Evolutionary conservation across 495 filamentous ascomycete genomes (phyloP), one percentile per base, ranked within the genome.

Genomic region (Daldinia bambusicola): DNA sequence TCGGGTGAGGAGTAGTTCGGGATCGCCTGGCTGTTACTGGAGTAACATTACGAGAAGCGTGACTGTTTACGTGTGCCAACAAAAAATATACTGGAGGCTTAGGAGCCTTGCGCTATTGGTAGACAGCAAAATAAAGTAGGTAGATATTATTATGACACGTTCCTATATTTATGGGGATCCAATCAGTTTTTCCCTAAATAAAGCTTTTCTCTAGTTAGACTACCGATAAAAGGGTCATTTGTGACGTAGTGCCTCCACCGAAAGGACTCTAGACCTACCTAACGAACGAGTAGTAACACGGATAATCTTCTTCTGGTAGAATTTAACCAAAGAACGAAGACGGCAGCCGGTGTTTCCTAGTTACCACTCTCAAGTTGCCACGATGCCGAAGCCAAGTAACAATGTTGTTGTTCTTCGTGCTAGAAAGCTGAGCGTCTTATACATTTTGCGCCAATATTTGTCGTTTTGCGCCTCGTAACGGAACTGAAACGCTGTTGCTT

Each of bases 261-360:
- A 20, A 48, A 48, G 22, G 43, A 48, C 43, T 48, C 43, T 53
- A 53, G 30, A 53, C 50, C 12, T 53, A 45, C 50, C 50, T 52
- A 12, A 7, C 14, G 12, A 22, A 31, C 50, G 22, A 52, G 50
- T 52, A 53, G 12, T 32, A 32, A 53, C 50, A 32, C 22, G 50
- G 30, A 26, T 53, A 53, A 32, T 32, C 26, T 53, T 32, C 26
- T 53, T 32, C 22, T 53, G 22, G 50, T 30, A 53, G 50, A 0
- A 32, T 10, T 31, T 6, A 32, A 50, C 16, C 22, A 53, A 32
- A 7, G 12, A 53, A 53, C 0, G 14, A 32, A 53, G 14, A 31
- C 5, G 16, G 50, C 50, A 53, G n/a, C 14, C 22, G 5, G 8
- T n/a, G 26, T 53, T 32, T 53, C 50, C 13, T 32, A 30, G 22